Evolutionary conservation across 345 rosid genomes (phyloP), one percentile per base, ranked within the genome.

Genomic region (Atalantia buxifolia): DNA sequence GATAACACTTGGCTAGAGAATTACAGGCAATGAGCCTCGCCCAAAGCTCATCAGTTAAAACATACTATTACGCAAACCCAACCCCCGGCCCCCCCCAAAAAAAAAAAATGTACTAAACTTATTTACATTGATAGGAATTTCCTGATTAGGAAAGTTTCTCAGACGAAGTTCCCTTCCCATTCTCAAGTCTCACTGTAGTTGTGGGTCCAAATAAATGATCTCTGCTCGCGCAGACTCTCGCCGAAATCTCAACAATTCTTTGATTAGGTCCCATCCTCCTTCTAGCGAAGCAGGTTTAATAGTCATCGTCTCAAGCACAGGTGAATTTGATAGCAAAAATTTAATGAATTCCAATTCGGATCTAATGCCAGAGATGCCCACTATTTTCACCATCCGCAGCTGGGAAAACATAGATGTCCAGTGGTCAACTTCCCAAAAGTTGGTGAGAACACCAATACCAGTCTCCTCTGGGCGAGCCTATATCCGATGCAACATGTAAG

Each of bases 381-480:
- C 75, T 48, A 91, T 80, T 77, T 81, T 91, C 16, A 80, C 91
- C 21, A 83, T 62, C 64, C 83, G 85, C 73, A 90, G 82, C 65
- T 90, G 92, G 74, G 85, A 70, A 78, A 91, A 90, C 36, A 81
- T 68, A 31, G 79, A 80, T 75, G 75, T 81, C 91, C 86, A 81
- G 5, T 86, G 85, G 57, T 87, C 85, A 10, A 78, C 87, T 76
- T 85, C 87, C 89, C 90, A 88, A 36, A 81, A 81, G 79, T 71
- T 79, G 5, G 74, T 53, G 57, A 69, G 67, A 77, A 74, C 66
- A 75, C 69, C 85, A 4, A 18, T 25, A 36, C 55, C 10, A 48
- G 74, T n/a, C 60, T 82, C 92, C 77, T 90, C 92, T 0, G 87
- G 84, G 22, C 92, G 91, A 77, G 87, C 92, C 95, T 90, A 70